phyloP scores from a whole-genome alignment of 176 grass and related monocot genomes.

The barley (Hordeum vulgare) region DNA sequence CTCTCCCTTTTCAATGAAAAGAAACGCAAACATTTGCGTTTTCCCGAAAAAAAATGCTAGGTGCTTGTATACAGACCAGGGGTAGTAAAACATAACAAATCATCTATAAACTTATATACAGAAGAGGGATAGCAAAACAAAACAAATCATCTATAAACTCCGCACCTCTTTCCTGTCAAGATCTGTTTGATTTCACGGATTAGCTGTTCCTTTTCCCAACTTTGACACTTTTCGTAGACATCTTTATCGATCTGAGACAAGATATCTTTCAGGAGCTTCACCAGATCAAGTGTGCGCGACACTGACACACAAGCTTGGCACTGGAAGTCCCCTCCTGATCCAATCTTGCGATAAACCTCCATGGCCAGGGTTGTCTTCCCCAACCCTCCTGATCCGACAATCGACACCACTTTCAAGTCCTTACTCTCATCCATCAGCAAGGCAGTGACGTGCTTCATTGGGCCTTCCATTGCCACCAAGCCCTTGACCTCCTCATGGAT shows the following conservation, averaged over 20 bases:
- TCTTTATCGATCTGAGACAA: background rate
- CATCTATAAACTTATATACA: no score
- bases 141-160: no score
- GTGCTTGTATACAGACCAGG: no score
- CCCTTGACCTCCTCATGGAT: background rate
- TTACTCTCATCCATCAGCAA: background rate
- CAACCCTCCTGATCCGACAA: background rate
- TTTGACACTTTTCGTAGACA: background rate
- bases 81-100: no score
- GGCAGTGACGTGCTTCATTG: background rate
- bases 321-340: background rate
- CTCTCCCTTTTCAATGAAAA: no score
- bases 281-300: background rate
- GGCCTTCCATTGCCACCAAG: background rate
- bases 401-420: background rate
- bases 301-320: background rate
- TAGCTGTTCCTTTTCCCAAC: background rate
- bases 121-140: no score
- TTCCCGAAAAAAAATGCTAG: no score
- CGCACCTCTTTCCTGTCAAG: background rate
- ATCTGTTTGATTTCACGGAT: background rate
- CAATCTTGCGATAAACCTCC: background rate
- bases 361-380: background rate
- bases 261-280: background rate
- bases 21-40: no score